Percentiles rank a stretch among this genome's conserved stretches.
Conservation (phyloP, 257 asterid species). For the Solanum appendiculatum region DNA sequence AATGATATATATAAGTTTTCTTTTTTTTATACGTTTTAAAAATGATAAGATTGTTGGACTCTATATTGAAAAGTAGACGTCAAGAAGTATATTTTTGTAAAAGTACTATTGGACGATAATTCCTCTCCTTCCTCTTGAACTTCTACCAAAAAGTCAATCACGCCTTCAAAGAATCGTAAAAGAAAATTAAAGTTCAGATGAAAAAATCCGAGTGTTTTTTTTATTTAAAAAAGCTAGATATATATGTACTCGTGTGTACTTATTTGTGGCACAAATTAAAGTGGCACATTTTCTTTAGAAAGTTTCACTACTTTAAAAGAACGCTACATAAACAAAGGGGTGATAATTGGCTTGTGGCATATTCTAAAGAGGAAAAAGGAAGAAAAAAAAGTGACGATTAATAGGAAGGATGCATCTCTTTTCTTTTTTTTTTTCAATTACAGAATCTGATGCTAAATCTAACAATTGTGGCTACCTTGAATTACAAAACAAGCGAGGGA, state of each 20-base stretch:
- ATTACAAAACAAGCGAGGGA: not conserved
- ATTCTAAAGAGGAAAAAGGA: not conserved
- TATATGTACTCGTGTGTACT: not conserved
- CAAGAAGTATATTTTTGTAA: not conserved
- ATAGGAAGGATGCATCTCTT: not conserved
- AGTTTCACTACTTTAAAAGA: not conserved
- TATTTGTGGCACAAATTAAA: not conserved
- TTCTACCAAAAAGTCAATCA: not conserved
- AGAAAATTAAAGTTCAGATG: not conserved
- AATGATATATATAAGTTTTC: not conserved
- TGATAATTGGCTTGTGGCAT: not conserved
- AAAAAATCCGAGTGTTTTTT: rapidly evolving
- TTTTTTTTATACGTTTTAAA: not conserved
- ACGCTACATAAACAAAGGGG: not conserved
- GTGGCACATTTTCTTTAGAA: not conserved
- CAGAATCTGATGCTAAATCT: not conserved
- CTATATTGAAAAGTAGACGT: not conserved
- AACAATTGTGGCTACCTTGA: not conserved
- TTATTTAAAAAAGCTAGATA: not conserved
- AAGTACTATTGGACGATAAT: not conserved
- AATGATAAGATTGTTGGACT: not conserved
- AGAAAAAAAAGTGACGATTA: no score
- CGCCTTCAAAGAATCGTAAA: not conserved
- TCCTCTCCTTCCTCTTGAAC: not conserved
- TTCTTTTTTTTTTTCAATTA: not conserved